These are phyloP conservation scores for Helicostylum pulchrum DNA, from an alignment of 192 early-diverging fungal genomes.

Conservation along the genomic window DNA sequence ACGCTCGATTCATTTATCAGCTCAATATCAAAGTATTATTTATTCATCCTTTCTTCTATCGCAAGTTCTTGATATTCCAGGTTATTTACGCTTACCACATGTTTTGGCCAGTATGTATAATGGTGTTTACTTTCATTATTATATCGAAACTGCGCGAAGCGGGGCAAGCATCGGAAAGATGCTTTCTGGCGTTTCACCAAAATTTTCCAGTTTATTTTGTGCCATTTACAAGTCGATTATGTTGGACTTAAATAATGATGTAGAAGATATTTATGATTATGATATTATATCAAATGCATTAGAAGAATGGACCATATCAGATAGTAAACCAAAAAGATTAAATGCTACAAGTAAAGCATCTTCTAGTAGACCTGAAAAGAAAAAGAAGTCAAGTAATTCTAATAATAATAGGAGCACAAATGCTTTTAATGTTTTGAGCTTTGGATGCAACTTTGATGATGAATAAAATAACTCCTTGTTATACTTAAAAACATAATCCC, in stretches of 20 bases:
- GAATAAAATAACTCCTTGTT: background rate
- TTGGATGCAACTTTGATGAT: slow-evolving; percentile 25
- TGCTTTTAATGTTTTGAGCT: slow-evolving; percentile 18
- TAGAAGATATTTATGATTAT: slow-evolving; percentile 4
- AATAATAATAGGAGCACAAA: slow-evolving; percentile 4
- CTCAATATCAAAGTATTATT: slow-evolving; percentile 43
- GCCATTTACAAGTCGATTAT: slow-evolving; percentile 3
- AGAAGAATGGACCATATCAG: background rate
- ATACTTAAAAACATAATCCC: no score
- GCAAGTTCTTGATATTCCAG: slow-evolving; percentile 28
- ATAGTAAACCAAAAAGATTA: slow-evolving; percentile 10
- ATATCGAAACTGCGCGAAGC: background rate
- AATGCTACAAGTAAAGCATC: background rate
- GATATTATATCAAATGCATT: background rate
- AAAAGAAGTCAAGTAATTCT: slow-evolving; percentile 1
- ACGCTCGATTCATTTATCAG: slow-evolving; percentile 40
- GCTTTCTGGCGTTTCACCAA: background rate
- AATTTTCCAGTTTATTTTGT: slow-evolving; percentile 1
- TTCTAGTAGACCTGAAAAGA: background rate
- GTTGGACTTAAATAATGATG: slow-evolving; percentile 1
- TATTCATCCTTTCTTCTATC: slow-evolving; percentile 37
- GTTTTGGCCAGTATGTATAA: slow-evolving; percentile 11
- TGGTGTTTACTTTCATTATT: slow-evolving; percentile 21
- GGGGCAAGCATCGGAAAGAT: slow-evolving; percentile 12
- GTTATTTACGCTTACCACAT: slow-evolving; percentile 19